These are phyloP conservation scores for Cercis canadensis DNA, from an alignment of 306 rosid species.

Conservation along the genomic window DNA sequence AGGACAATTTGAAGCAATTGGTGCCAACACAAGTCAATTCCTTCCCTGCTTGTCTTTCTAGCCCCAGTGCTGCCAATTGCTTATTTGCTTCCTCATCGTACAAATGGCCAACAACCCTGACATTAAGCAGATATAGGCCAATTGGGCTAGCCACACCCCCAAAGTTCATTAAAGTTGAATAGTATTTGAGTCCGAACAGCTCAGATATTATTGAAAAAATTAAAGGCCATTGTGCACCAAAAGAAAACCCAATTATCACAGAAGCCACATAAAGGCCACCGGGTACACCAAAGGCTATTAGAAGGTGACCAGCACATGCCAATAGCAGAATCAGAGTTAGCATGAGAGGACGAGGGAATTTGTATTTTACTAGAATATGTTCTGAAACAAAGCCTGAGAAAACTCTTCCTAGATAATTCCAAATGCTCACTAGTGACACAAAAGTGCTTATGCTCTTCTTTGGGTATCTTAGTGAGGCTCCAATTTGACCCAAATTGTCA, in stretches of 20 bases:
- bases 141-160: slow-evolving; percentile 43
- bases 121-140: slow-evolving; percentile 49
- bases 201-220: slow-evolving; percentile 47
- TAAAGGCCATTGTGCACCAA: slow-evolving; percentile 46
- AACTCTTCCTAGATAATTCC: slow-evolving; percentile 67
- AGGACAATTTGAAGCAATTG: slow-evolving; percentile 44
- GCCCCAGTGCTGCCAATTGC: slow-evolving; percentile 44
- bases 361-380: slow-evolving; percentile 41
- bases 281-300: slow-evolving; percentile 53
- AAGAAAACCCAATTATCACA: slow-evolving; percentile 43
- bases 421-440: slow-evolving; percentile 59
- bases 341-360: slow-evolving; percentile 57
- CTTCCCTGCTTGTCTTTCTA: slow-evolving; percentile 35
- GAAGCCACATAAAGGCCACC: slow-evolving; percentile 55
- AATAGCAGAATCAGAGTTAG: slow-evolving; percentile 52
- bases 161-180: slow-evolving; percentile 48
- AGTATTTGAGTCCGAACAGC: slow-evolving; percentile 51
- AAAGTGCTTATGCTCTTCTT: slow-evolving; percentile 49
- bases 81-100: slow-evolving; percentile 47
- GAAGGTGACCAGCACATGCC: slow-evolving; percentile 60
- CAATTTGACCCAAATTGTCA: slow-evolving; percentile 62
- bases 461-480: slow-evolving; percentile 44
- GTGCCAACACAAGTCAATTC: slow-evolving; percentile 38
- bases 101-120: slow-evolving; percentile 42
- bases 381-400: slow-evolving; percentile 57